Percentiles rank a stretch among this genome's conserved stretches.
phyloP scores from a whole-genome alignment of 179 eudicot species.

The Silene vulgaris region DNA sequence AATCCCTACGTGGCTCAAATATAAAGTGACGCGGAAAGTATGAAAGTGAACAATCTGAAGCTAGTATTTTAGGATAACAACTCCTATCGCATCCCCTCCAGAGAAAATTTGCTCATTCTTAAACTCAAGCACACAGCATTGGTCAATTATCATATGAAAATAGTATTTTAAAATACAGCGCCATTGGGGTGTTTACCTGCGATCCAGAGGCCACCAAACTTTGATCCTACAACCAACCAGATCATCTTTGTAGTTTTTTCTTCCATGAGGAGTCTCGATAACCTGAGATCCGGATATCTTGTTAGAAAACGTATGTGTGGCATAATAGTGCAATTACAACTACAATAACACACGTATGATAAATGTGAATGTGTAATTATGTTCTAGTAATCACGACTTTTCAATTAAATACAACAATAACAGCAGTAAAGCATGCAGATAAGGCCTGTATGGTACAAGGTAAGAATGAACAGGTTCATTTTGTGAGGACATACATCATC shows the following conservation, averaged over 20 bases:
- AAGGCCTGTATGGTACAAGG: neutral
- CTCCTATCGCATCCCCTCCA: no score
- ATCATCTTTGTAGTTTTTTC: constrained; percentile 33
- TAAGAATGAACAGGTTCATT: neutral
- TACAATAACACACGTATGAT: neutral
- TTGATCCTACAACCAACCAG: constrained; percentile 34
- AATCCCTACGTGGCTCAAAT: no score
- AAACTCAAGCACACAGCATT: no score
- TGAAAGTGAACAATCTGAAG: no score
- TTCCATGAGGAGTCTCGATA: constrained; percentile 38
- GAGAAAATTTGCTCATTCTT: no score
- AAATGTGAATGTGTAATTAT: no score
- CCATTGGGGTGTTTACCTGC: constrained; percentile 21
- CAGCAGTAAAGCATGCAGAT: neutral
- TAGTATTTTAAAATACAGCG: neutral
- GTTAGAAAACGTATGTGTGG: neutral
- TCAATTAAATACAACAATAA: neutral
- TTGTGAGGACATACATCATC: constrained; percentile 31
- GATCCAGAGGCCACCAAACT: constrained; percentile 42
- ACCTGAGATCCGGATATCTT: constrained; percentile 23
- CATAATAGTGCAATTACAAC: neutral
- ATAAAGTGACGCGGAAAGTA: no score
- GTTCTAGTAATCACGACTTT: neutral
- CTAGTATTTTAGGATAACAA: no score
- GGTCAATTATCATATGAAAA: neutral